Base-by-base conservation (phyloP, 1,139 yeast genomes). In the Taphrina confusa region DNA sequence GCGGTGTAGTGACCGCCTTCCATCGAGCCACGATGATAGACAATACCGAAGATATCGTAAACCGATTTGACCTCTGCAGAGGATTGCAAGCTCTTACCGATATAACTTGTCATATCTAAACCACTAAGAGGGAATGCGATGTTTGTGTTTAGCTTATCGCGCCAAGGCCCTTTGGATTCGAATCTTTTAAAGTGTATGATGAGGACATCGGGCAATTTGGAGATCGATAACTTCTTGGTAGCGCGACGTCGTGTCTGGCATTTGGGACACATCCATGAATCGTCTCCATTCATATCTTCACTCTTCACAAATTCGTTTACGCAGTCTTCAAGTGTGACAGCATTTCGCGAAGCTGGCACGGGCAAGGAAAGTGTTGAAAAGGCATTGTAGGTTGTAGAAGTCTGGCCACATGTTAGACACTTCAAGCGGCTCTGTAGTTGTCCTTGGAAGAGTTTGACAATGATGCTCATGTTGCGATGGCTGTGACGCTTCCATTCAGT, bases 401-500 rank as follows among this genome's bases (percentile, higher is more conserved):
- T 89, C 34, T 76, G 75, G 0, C 80, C 79, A 74, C 98, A 92
- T 47, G 80, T 82, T 57, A 84, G 73, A 71, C 98, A 92, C 68
- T 79, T 80, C 67, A 92, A 76, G 63, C 83, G 86, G 8, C 96
- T 87, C 56, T 89, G 80, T 68, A 87, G 87, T 73, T 92, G 97
- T 0, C 97, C 97, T 72, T 90, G 96, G 69, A 89, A 88, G 60
- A 84, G 81, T 68, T 88, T 95, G 2, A 89, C 95, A 28, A 92
- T 80, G 1, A 87, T 80, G 36, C 97, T 90, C 67, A 87, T 85
- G 71, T 92, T 92, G 28, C 91, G 81, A 62, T 86, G 86, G 60
- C 89, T 76, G 70, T 89, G 90, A 63, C 96, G 78, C 69, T 89
- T 96, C 98, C 98, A 92, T 72, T 92, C 97, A 56, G 90, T 85